Evolutionary conservation across 139 green algal genomes (phyloP), one percentile per base, ranked within the genome.

Genomic region (Edaphochlamys debaryana): DNA sequence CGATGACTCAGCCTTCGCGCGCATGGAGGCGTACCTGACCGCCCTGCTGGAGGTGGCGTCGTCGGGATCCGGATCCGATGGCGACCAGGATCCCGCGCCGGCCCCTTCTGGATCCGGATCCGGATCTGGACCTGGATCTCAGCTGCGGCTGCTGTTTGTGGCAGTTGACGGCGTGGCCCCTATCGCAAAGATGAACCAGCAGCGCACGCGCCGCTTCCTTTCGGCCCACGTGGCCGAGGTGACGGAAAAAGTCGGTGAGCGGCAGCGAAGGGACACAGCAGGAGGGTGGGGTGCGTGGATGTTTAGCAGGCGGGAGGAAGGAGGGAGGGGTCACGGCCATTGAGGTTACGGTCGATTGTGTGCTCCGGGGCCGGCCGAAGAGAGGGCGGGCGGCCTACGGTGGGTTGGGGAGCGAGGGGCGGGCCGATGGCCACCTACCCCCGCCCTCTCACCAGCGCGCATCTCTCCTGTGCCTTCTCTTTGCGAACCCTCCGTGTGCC

Each of bases 111-210:
- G 48, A 8, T 63, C 77, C 56, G 42, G 64, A 45, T 7, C 32
- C 41, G 27, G 9, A 27, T 75, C 68, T n/a, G n/a, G n/a, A n/a
- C n/a, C n/a, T n/a, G n/a, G n/a, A n/a, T n/a, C n/a, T n/a, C n/a
- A n/a, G 9, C 69, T 76, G 69, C 69, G 69, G 56, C 56, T 92
- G 76, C 50, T 94, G 56, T 82, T 94, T 38, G 58, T 93, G 50
- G 90, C 89, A 22, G 73, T 94, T 63, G 93, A 98, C 73, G 93
- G 95, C 38, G 94, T 98, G 42, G 95, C 95, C 0, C 95, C 95
- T 0, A 84, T 91, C 13, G 95, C 95, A 32, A 98, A 98, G 92
- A 98, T 98, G 93, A 95, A 94, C 76, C 95, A 98, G 90, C 95
- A 98, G 88, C 89, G 95, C 27, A 94, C 91, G 3, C 84, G 95